These are phyloP conservation scores for Aschersonia sp. DNA, from an alignment of 2,329 filamentous ascomycete genomes.

Conservation along the genomic window DNA sequence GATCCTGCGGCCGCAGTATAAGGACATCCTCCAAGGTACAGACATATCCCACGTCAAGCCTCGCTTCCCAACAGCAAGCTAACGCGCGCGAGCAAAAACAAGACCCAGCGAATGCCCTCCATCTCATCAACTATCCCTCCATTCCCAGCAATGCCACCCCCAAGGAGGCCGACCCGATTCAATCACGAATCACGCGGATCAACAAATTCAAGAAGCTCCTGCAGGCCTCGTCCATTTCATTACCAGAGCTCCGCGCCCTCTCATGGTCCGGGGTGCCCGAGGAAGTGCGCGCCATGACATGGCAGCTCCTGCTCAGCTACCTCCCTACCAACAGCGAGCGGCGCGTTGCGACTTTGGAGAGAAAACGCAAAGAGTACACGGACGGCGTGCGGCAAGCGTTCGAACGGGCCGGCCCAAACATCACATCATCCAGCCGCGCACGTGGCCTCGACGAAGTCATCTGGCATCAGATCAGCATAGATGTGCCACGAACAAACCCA, in stretches of 20 bases:
- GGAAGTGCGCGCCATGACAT: slow-evolving; percentile 97
- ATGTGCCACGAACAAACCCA: slow-evolving; percentile 90
- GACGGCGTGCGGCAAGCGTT: slow-evolving; percentile 72
- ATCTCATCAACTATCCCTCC: slow-evolving; percentile 80
- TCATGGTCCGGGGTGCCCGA: slow-evolving; percentile 92
- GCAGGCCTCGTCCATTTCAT: slow-evolving; percentile 77
- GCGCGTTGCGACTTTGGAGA: slow-evolving; percentile 74
- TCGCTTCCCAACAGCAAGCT: neutral
- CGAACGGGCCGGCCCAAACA: slow-evolving; percentile 43
- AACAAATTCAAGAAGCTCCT: slow-evolving; percentile 98
- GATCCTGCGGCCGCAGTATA: slow-evolving; percentile 92
- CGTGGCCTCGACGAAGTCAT: slow-evolving; percentile 86
- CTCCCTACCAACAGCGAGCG: slow-evolving; percentile 93
- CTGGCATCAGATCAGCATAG: slow-evolving; percentile 99
- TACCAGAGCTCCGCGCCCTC: slow-evolving; percentile 68
- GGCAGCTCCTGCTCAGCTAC: slow-evolving; percentile 91
- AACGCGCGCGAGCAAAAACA: neutral
- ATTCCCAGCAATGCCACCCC: slow-evolving; percentile 58
- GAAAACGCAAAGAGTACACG: slow-evolving; percentile 92
- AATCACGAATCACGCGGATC: slow-evolving; percentile 79
- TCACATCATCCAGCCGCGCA: slow-evolving; percentile 26
- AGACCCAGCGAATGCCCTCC: slow-evolving; percentile 83
- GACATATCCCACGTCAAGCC: neutral
- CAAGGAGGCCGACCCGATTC: slow-evolving; percentile 78
- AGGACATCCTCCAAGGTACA: slow-evolving; percentile 71